Conservation (phyloP, 2,329 filamentous ascomycete species). For the Emydomyces testavorans region DNA sequence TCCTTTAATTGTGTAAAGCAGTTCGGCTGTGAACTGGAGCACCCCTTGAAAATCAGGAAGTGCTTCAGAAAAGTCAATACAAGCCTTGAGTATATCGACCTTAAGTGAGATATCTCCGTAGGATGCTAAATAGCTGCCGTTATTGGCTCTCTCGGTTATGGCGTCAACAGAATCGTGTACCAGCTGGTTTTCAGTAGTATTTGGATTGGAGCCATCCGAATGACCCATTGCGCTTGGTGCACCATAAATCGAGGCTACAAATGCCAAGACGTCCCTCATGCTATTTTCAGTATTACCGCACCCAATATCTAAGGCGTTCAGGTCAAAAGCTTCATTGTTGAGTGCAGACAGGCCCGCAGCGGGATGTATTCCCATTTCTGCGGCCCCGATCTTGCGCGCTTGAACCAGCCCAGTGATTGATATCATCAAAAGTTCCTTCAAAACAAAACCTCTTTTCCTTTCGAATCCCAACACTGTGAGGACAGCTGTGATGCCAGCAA, state of each 20-base stretch:
- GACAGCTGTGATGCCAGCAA: slow-evolving; percentile 81
- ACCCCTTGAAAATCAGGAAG: slow-evolving; percentile 84
- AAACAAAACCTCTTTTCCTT: slow-evolving; percentile 81
- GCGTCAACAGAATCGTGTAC: slow-evolving; percentile 29
- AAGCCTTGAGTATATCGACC: slow-evolving; percentile 74
- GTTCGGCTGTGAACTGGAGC: slow-evolving; percentile 71
- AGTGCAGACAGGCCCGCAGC: slow-evolving; percentile 73
- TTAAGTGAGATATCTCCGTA: slow-evolving; percentile 76
- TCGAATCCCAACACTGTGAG: slow-evolving; percentile 66
- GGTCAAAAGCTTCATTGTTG: slow-evolving; percentile 41
- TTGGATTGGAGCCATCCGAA: slow-evolving; percentile 3
- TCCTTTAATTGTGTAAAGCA: slow-evolving; percentile 65
- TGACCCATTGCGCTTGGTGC: slow-evolving; percentile 25
- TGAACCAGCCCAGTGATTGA: slow-evolving; percentile 78
- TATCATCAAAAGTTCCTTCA: slow-evolving; percentile 72
- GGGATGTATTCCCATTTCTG: slow-evolving; percentile 92
- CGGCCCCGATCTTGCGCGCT: slow-evolving; percentile 80
- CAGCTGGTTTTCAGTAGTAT: slow-evolving; percentile 15
- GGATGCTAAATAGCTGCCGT: slow-evolving; percentile 35
- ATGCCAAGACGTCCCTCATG: slow-evolving; percentile 29
- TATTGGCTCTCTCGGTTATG: slow-evolving; percentile 37
- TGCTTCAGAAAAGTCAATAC: slow-evolving; percentile 87
- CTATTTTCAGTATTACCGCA: slow-evolving; percentile 34
- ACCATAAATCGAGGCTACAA: slow-evolving; percentile 32
- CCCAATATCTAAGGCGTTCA: slow-evolving; percentile 34